phyloP scores from a whole-genome alignment of 2,329 filamentous ascomycete genomes.

The Apiospora aurea region DNA sequence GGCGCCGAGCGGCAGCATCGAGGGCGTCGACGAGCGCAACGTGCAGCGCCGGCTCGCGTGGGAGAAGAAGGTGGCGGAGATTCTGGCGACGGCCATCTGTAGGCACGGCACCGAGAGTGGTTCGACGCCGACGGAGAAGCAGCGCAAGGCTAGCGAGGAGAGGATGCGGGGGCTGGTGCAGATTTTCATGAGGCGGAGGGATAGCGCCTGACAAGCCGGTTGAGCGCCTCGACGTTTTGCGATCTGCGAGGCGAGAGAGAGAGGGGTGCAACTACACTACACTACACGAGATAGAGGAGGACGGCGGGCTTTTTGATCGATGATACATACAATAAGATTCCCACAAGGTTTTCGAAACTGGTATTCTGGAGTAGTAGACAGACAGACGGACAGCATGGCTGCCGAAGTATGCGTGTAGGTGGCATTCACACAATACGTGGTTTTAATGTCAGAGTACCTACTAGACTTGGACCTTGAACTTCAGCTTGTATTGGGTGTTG shows the following conservation, averaged over 20 bases:
- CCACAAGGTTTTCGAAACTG: background rate
- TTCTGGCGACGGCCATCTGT: constrained; percentile 71
- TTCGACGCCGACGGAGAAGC: constrained; percentile 52
- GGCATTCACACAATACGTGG: background rate
- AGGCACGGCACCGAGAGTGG: constrained; percentile 41
- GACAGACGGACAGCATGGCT: background rate
- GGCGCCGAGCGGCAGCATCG: constrained; percentile 30
- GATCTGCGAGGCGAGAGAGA: no score
- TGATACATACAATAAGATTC: background rate
- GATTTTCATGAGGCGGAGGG: constrained; percentile 64
- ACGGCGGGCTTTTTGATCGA: background rate
- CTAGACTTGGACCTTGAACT: no score
- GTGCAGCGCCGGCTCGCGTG: constrained; percentile 63
- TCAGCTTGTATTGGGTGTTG: no score
- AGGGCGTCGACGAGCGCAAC: constrained; percentile 44
- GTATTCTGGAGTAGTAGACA: background rate
- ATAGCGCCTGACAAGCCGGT: background rate
- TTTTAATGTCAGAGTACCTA: background rate
- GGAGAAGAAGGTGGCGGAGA: constrained; percentile 67
- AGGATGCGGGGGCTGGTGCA: constrained; percentile 72
- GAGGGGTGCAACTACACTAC: no score
- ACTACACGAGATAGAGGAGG: background rate
- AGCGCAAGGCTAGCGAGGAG: constrained; percentile 66
- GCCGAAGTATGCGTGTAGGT: background rate
- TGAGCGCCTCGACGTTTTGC: no score